Conservation (phyloP, 1,284 basidiomycete species). For the Chiua sp. region DNA sequence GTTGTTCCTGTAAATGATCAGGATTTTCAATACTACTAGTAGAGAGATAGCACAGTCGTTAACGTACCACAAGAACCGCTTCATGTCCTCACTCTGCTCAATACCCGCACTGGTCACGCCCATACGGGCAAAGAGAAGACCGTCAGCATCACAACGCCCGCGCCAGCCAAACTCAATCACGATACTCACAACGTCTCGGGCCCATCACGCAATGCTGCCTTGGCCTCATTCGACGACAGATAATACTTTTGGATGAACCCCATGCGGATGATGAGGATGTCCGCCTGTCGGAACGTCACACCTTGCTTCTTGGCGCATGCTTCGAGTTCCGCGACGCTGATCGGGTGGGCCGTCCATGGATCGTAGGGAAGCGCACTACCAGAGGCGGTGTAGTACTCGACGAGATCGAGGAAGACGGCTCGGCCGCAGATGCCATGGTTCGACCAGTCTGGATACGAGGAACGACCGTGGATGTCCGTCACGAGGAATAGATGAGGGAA, state of each 20-base stretch:
- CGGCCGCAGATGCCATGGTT: slow-evolving; percentile 76
- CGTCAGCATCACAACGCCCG: neutral
- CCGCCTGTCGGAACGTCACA: slow-evolving; percentile 60
- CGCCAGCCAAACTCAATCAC: neutral
- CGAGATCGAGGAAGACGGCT: slow-evolving; percentile 73
- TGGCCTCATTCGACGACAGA: slow-evolving; percentile 48
- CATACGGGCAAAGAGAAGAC: neutral
- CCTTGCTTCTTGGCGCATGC: slow-evolving; percentile 67
- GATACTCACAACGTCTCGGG: slow-evolving; percentile 50
- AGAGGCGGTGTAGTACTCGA: slow-evolving; percentile 53
- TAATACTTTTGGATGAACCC: slow-evolving; percentile 72
- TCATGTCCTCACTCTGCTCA: slow-evolving; percentile 75
- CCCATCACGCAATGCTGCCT: slow-evolving; percentile 47
- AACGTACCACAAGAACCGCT: slow-evolving; percentile 67
- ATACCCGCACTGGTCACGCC: slow-evolving; percentile 52
- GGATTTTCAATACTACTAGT: neutral
- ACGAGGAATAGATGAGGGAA: neutral
- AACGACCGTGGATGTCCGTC: neutral
- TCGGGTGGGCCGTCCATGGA: slow-evolving; percentile 63
- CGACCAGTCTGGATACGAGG: slow-evolving; percentile 63
- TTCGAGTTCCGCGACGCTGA: slow-evolving; percentile 62
- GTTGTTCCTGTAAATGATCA: slow-evolving; percentile 61
- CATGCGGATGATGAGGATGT: slow-evolving; percentile 65
- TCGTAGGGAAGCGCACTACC: slow-evolving; percentile 60
- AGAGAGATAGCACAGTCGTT: too few species aligned